Conservation (phyloP, 257 asterid species). For the Solanum medicagineum region DNA sequence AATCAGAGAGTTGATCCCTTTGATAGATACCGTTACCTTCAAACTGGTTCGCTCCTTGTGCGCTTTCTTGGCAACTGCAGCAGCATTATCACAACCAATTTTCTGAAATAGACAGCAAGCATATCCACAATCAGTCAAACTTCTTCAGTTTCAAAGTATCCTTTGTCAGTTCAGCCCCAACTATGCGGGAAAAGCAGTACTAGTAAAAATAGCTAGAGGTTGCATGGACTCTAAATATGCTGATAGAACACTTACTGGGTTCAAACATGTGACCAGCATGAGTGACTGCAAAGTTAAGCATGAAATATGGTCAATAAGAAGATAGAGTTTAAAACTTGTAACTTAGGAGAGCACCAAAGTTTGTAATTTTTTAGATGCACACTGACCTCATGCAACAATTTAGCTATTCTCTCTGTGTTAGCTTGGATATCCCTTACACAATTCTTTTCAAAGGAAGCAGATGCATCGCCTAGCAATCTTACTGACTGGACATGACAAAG, state of each 20-base stretch:
- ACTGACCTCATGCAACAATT: conserved; percentile 77
- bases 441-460: conserved; percentile 89
- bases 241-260: conserved; percentile 52
- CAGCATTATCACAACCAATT: conserved; percentile 96
- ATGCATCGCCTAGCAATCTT: conserved; percentile 93
- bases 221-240: background rate
- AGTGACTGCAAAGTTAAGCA: conserved; percentile 61
- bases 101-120: conserved; percentile 35
- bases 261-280: conserved; percentile 95
- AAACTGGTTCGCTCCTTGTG: conserved; percentile 91
- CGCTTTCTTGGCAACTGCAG: conserved; percentile 94
- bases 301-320: background rate
- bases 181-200: background rate
- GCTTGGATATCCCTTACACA: conserved; percentile 95
- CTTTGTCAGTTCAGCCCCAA: background rate
- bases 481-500: conserved; percentile 37
- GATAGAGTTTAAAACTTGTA: background rate
- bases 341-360: background rate
- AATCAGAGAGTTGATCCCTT: background rate
- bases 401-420: conserved; percentile 69
- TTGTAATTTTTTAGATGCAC: background rate
- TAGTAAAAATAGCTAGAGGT: background rate
- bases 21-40: conserved; percentile 34
- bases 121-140: background rate
- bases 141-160: background rate